Evolutionary conservation across 805 yeast species (phyloP).

Genomic region (Tetrapisispora pingtungensis): DNA sequence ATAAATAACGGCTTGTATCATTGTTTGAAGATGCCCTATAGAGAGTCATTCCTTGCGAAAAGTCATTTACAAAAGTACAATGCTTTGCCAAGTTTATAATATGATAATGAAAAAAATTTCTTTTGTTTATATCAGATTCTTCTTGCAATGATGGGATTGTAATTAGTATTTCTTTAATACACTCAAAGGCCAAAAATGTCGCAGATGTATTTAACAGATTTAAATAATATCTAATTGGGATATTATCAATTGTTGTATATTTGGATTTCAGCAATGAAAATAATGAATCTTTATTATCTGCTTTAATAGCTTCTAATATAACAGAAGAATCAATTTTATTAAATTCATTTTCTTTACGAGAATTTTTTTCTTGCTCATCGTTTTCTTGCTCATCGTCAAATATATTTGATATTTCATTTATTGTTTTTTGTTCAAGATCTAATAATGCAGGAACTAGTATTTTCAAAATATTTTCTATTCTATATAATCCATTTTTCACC

Average conservation of each 20-base stretch:
- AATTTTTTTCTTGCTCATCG: background rate
- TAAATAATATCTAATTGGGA: slow-evolving; percentile 46
- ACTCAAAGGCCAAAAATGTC: slow-evolving; percentile 39
- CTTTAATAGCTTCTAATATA: slow-evolving; percentile 22
- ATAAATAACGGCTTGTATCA: background rate
- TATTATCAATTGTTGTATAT: slow-evolving; percentile 11
- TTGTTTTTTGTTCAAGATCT: slow-evolving; percentile 39
- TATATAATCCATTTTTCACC: slow-evolving; percentile 4
- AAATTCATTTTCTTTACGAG: background rate
- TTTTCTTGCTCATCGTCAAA: slow-evolving; percentile 33
- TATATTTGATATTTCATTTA: slow-evolving; percentile 40
- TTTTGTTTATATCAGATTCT: slow-evolving; percentile 61
- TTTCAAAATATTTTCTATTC: background rate
- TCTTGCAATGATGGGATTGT: slow-evolving; percentile 48
- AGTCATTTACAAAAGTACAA: background rate
- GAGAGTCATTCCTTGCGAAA: slow-evolving; percentile 2
- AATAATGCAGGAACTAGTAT: slow-evolving; percentile 30
- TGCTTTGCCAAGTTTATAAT: slow-evolving; percentile 52
- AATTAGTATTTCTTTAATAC: slow-evolving; percentile 48
- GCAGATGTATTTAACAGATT: slow-evolving; percentile 60
- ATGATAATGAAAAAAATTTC: slow-evolving; percentile 80
- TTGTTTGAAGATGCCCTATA: slow-evolving; percentile 1
- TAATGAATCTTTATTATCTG: slow-evolving; percentile 39
- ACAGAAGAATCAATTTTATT: background rate
- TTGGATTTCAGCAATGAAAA: slow-evolving; percentile 29